Percentiles rank a stretch among this genome's conserved stretches.
These are phyloP conservation scores for Solanum corneliomulleri DNA, from an alignment of 257 asterid species.

Conservation along the genomic window DNA sequence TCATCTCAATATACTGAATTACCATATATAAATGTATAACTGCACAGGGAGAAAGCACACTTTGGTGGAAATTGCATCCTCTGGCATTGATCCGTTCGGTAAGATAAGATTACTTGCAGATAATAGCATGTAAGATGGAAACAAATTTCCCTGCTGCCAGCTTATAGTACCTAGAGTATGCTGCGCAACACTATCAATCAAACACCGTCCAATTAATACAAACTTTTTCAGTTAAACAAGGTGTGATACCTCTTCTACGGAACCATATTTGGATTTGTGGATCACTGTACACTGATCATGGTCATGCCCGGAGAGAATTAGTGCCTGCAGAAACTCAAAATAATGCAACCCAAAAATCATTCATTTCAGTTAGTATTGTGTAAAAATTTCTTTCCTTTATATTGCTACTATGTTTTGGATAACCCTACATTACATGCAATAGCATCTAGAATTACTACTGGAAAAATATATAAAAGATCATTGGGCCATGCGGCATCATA, in stretches of 20 bases:
- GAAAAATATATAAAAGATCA: background rate
- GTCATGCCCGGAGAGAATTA: slow-evolving; percentile 90
- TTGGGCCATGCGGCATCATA: background rate
- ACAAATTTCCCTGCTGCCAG: slow-evolving; percentile 96
- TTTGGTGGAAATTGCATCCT: slow-evolving; percentile 33
- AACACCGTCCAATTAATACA: slow-evolving; percentile 1
- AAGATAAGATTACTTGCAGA: slow-evolving; percentile 44
- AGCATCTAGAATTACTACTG: background rate
- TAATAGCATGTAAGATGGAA: slow-evolving; percentile 90
- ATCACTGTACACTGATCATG: slow-evolving; percentile 88
- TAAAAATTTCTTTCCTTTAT: background rate
- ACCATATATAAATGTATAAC: slow-evolving; percentile 73
- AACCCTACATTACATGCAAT: background rate
- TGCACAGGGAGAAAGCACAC: slow-evolving; percentile 94
- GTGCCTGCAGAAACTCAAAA: slow-evolving; percentile 36
- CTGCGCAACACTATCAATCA: slow-evolving; percentile 44
- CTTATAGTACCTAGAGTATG: slow-evolving; percentile 93
- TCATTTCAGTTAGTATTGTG: background rate
- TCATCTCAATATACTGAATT: slow-evolving; percentile 1
- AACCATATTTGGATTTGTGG: slow-evolving; percentile 45
- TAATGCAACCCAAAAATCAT: background rate
- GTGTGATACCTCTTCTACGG: slow-evolving; percentile 54
- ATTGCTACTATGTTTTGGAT: background rate
- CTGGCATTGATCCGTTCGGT: slow-evolving; percentile 17
- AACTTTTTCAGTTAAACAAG: background rate